Percentiles rank a stretch among this genome's conserved stretches.
Evolutionary conservation across 2,329 filamentous ascomycete genomes (phyloP).

Genomic region (Fusarium poae): DNA sequence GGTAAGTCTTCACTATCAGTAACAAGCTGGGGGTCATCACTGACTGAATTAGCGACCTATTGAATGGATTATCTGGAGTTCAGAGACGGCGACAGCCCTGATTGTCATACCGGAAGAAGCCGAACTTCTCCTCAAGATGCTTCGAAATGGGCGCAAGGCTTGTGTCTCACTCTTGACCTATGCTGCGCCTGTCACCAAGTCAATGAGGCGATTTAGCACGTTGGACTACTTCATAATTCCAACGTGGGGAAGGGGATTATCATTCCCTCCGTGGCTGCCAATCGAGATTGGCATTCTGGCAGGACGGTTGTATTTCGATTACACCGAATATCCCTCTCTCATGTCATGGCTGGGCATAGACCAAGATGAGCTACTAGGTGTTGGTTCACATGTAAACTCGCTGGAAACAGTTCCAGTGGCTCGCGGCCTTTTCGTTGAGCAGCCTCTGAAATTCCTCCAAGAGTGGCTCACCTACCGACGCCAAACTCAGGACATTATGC

Average conservation of each 20-base stretch:
- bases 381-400: rapidly evolving
- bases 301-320: conserved; percentile 4
- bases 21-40: not conserved
- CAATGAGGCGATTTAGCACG: not conserved
- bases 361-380: no score
- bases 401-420: rapidly evolving
- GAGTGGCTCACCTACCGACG: not conserved
- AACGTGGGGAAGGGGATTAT: not conserved
- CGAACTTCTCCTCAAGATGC: conserved; percentile 8
- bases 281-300: conserved; percentile 11
- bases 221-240: not conserved
- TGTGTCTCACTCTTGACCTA: not conserved
- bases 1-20: not conserved
- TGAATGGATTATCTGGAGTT: conserved; percentile 12
- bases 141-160: not conserved
- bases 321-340: not conserved
- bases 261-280: not conserved
- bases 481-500: conserved; percentile 2
- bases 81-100: not conserved
- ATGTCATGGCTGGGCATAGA: not conserved
- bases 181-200: not conserved
- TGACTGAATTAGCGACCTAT: not conserved
- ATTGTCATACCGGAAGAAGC: conserved; percentile 10
- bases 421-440: not conserved
- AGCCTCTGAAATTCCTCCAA: not conserved